Evolutionary conservation across 345 rosid genomes (phyloP).

Genomic region (Mangifera indica): DNA sequence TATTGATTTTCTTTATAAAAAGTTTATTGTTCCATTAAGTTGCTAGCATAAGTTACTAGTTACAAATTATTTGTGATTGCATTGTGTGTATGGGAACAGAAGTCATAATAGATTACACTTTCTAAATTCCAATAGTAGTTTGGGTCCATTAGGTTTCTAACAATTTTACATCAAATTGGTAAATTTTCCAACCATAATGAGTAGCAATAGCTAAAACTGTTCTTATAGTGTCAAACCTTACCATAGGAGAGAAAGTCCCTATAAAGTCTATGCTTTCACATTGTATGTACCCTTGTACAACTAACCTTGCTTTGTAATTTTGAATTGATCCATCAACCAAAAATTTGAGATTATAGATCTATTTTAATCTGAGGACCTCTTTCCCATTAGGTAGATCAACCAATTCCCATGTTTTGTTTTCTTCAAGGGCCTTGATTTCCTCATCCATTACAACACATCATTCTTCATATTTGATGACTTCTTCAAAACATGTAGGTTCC

Average conservation of each 20-base stretch:
- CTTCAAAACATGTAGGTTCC: not conserved
- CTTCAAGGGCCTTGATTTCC: too few relatives aligned
- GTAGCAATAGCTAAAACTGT: not conserved
- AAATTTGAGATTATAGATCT: not conserved
- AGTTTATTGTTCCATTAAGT: too few relatives aligned
- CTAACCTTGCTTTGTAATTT: not conserved
- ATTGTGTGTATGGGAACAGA: too few relatives aligned
- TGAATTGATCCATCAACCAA: not conserved
- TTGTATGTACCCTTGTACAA: not conserved
- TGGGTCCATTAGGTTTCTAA: too few relatives aligned
- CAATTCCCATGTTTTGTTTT: not conserved
- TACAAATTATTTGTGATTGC: too few relatives aligned
- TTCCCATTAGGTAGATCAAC: too few relatives aligned
- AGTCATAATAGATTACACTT: too few relatives aligned
- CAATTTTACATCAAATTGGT: not conserved
- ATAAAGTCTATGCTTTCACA: not conserved
- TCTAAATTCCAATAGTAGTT: too few relatives aligned
- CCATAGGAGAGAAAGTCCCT: not conserved
- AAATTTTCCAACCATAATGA: not conserved
- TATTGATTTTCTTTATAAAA: too few relatives aligned
- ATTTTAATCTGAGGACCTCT: not conserved
- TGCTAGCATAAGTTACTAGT: too few relatives aligned
- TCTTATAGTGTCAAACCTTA: not conserved
- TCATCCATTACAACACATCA: not conserved
- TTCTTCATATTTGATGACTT: not conserved